Evolutionary conservation across 441 rosid species (phyloP).

Genomic region (Sinapis alba): DNA sequence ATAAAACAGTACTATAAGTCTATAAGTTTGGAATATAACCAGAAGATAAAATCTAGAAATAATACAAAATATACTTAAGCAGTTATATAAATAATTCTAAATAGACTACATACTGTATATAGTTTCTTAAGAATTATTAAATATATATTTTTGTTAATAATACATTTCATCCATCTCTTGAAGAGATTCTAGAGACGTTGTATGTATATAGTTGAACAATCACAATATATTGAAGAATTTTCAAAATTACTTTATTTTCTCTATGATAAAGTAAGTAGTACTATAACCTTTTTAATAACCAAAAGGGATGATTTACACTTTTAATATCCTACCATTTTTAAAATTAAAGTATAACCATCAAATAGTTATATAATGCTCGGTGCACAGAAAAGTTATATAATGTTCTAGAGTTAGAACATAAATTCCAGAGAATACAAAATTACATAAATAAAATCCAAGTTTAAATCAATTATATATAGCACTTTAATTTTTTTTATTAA

Average conservation of each 20-base stretch:
- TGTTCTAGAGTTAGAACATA: not conserved
- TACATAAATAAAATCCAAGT: not conserved
- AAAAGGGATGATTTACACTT: not conserved
- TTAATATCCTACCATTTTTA: not conserved
- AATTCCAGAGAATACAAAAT: not conserved
- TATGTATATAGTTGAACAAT: not conserved
- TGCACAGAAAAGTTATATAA: too few relatives aligned
- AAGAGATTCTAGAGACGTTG: not conserved
- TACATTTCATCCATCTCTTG: not conserved
- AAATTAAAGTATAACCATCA: not conserved
- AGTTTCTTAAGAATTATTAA: not conserved
- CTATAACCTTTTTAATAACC: not conserved
- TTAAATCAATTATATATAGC: not conserved
- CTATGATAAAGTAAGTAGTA: not conserved
- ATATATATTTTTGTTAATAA: not conserved
- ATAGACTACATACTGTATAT: not conserved
- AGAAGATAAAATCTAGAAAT: not conserved
- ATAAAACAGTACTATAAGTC: not conserved
- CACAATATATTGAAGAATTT: not conserved
- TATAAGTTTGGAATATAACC: not conserved
- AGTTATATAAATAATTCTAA: not conserved
- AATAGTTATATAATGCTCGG: not conserved
- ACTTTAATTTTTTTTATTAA: not conserved
- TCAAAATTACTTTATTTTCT: not conserved
- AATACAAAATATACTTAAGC: not conserved